Evolutionary conservation across 805 yeast genomes (phyloP).

Genomic region (Nakazawaea siamensis): DNA sequence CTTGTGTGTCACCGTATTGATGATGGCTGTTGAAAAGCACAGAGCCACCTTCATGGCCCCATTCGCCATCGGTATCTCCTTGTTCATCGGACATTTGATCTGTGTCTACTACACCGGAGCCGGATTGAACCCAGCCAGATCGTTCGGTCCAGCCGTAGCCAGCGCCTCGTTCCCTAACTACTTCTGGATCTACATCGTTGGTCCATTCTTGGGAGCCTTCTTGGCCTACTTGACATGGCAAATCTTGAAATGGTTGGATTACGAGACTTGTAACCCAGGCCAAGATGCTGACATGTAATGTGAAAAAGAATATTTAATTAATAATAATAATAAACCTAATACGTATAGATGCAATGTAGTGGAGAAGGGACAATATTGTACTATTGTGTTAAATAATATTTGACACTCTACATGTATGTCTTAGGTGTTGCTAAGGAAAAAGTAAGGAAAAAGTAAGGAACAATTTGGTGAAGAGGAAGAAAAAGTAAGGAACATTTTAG

Average conservation of each 20-base stretch:
- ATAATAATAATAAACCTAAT: too few relatives aligned
- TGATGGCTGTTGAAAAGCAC: slow-evolving; percentile 79
- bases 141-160: slow-evolving; percentile 79
- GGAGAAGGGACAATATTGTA: too few relatives aligned
- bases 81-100: slow-evolving; percentile 75
- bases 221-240: slow-evolving; percentile 65
- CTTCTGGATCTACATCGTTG: slow-evolving; percentile 92
- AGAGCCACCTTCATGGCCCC: slow-evolving; percentile 75
- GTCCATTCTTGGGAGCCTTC: slow-evolving; percentile 68
- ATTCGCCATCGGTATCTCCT: slow-evolving; percentile 71
- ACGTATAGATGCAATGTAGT: too few relatives aligned
- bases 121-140: slow-evolving; percentile 87
- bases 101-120: slow-evolving; percentile 85
- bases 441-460: too few relatives aligned
- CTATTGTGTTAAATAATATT: too few relatives aligned
- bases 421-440: too few relatives aligned
- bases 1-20: slow-evolving; percentile 67
- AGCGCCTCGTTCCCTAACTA: slow-evolving; percentile 65
- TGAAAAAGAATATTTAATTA: neutral
- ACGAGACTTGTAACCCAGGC: slow-evolving; percentile 63
- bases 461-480: too few relatives aligned
- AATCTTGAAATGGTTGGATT: slow-evolving; percentile 53
- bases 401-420: too few relatives aligned
- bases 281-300: slow-evolving; percentile 49
- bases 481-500: too few relatives aligned